phyloP scores from a whole-genome alignment of 164 flowering plant species.

The Stephania cephalantha region DNA sequence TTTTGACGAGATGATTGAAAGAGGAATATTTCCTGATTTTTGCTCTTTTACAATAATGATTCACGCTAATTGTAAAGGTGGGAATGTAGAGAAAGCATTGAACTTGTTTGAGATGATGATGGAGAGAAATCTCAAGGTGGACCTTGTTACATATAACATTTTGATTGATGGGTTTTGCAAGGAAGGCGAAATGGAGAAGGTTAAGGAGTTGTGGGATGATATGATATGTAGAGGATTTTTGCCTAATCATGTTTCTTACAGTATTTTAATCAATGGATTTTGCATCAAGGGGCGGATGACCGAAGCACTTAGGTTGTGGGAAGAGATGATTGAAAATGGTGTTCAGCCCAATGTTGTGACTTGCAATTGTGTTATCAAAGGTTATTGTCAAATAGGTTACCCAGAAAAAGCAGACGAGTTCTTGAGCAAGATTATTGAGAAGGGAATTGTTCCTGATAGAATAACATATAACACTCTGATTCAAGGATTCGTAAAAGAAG shows the following conservation, averaged over 20 bases:
- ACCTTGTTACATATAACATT: slow-evolving; percentile 68
- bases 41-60: slow-evolving; percentile 74
- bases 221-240: slow-evolving; percentile 44
- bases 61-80: slow-evolving; percentile 62
- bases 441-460: slow-evolving; percentile 56
- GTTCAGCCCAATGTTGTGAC: slow-evolving; percentile 60
- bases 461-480: slow-evolving; percentile 74
- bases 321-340: slow-evolving; percentile 67
- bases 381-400: slow-evolving; percentile 64
- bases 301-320: slow-evolving; percentile 71
- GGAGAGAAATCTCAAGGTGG: slow-evolving; percentile 59
- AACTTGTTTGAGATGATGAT: slow-evolving; percentile 56
- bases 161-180: slow-evolving; percentile 81
- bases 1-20: slow-evolving; percentile 68
- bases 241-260: slow-evolving; percentile 65
- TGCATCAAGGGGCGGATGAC: slow-evolving; percentile 46
- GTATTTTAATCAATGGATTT: slow-evolving; percentile 60
- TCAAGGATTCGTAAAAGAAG: slow-evolving; percentile 58
- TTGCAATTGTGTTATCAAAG: slow-evolving; percentile 68
- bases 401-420: slow-evolving; percentile 48
- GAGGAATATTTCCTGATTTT: slow-evolving; percentile 67
- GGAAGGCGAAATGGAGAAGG: slow-evolving; percentile 62
- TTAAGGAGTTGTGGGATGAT: slow-evolving; percentile 50
- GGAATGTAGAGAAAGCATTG: slow-evolving; percentile 48
- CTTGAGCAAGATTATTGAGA: slow-evolving; percentile 39